Evolutionary conservation across 306 rosid species (phyloP).

Genomic region (Malus fusca): DNA sequence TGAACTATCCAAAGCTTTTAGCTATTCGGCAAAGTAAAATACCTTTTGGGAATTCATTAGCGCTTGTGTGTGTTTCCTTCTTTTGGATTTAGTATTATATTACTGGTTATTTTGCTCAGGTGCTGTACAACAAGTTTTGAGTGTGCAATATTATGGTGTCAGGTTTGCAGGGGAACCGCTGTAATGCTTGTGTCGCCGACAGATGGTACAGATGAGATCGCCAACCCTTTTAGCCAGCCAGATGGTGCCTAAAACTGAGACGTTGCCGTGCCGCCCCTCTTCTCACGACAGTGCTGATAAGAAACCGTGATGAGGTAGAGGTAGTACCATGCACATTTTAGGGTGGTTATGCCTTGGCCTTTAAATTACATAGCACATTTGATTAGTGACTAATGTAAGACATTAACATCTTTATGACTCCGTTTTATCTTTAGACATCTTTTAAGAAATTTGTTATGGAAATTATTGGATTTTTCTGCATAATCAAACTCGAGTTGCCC

Average conservation of each 20-base stretch:
- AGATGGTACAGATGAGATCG: slow-evolving; percentile 96
- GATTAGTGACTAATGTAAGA: not conserved
- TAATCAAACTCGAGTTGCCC: not conserved
- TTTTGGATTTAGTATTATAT: not conserved
- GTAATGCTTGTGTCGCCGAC: slow-evolving; percentile 99
- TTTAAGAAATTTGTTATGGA: not conserved
- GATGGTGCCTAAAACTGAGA: slow-evolving; percentile 50
- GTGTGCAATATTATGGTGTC: slow-evolving; percentile 11
- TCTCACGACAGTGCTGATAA: not conserved
- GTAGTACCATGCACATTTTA: not conserved
- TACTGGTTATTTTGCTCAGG: not conserved
- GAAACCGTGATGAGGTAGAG: not conserved
- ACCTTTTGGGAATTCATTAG: not conserved
- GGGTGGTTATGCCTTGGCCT: not conserved
- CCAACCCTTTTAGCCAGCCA: slow-evolving; percentile 88
- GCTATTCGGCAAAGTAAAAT: not conserved
- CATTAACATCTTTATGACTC: not conserved
- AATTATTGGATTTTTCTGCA: not conserved
- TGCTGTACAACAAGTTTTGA: not conserved
- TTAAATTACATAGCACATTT: not conserved
- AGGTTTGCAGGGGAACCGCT: slow-evolving; percentile 99
- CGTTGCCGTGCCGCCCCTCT: not conserved
- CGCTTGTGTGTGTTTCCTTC: not conserved
- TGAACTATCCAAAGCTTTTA: not conserved
- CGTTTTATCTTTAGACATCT: not conserved